Base-by-base conservation (phyloP, 1,139 yeast species). In the Candida freyschussii region DNA sequence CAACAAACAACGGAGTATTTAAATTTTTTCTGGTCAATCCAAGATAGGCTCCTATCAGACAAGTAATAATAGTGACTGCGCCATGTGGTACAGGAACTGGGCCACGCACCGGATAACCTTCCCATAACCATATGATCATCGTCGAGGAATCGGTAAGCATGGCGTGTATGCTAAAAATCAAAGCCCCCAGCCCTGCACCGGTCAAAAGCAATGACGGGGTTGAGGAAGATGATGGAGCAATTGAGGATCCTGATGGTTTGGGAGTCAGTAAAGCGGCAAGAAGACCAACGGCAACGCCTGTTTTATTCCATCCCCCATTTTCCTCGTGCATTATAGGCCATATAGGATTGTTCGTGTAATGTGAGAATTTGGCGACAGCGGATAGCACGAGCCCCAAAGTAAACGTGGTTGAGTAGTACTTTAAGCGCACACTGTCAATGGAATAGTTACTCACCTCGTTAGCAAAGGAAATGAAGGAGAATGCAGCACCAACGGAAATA, bases 31-130 rank as follows among this genome's bases (percentile, higher is more conserved):
- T 40, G 1, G 56, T 40, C 8, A 59, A 37, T 3, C 78, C 75
- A 19, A 65, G 38, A 44, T 66, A 69, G 6, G 74, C 59, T 26
- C 95, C 96, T 6, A 69, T 34, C 8, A 72, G 59, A 66, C 83
- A 68, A 5, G 76, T 72, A 6, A 65, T 60, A 40, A 86, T 67
- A 21, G 86, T 76, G 17, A 82, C 52, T 11, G 80, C 70, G 29
- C 94, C 95, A 53, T 93, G 94, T 21, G 96, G 94, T 41, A 89
- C 78, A 10, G 96, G 87, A 21, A 85, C 67, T 10, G 97, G 97
- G 0, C 97, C 97, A 9, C 66, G 64, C 13, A 85, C 65, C 29
- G 95, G 95, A 56, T 69, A 91, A 1, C 98, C 98, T 43, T 81
- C 84, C 97, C 97, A 91, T 11, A 78, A 77, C 97, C 97, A 91